phyloP scores from a whole-genome alignment of 2,329 filamentous ascomycete species.

The Sporothrix luriei region DNA sequence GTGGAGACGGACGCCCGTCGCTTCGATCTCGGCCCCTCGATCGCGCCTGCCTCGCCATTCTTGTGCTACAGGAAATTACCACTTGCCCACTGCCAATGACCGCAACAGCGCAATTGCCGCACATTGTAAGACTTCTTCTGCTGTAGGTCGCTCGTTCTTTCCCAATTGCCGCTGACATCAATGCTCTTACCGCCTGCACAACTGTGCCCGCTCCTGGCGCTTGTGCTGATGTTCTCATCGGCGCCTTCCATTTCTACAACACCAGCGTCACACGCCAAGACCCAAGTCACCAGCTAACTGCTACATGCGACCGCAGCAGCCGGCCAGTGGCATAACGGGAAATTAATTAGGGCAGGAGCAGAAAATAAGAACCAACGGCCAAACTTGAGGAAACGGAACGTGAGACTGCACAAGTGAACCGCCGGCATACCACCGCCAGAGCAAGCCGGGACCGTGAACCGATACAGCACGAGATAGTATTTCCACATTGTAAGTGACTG shows the following conservation, averaged over 20 bases:
- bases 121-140: too few species aligned
- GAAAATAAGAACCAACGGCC: not conserved
- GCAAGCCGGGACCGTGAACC: too few species aligned
- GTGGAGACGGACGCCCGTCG: not conserved
- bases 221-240: conserved; percentile 6
- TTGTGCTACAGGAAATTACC: not conserved
- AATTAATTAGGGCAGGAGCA: not conserved
- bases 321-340: conserved; percentile 5
- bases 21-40: not conserved
- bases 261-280: conserved; percentile 14
- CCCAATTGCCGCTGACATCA: not conserved
- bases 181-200: not conserved
- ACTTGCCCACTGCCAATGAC: too few species aligned
- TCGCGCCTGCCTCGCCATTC: not conserved
- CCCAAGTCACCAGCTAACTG: conserved; percentile 8
- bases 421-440: not conserved
- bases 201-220: not conserved
- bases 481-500: not conserved
- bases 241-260: conserved; percentile 12
- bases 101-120: not conserved
- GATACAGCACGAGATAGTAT: not conserved
- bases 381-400: not conserved
- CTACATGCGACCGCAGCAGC: conserved; percentile 11
- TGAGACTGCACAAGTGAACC: conserved; percentile 4
- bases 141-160: not conserved